These are phyloP conservation scores for Colletotrichum costaricense DNA, from an alignment of 2,329 filamentous ascomycete genomes.

Conservation along the genomic window DNA sequence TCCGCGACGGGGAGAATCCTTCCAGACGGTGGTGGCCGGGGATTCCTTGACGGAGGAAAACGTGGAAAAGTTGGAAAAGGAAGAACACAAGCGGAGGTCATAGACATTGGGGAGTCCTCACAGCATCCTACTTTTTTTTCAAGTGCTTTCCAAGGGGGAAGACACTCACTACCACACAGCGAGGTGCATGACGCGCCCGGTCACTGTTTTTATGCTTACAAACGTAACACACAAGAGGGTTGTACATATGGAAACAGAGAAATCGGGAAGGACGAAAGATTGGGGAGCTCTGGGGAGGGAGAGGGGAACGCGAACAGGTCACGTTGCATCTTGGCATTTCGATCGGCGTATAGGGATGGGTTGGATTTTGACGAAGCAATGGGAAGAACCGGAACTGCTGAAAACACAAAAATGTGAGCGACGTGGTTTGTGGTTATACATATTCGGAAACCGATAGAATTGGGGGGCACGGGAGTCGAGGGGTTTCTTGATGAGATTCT, in stretches of 20 bases:
- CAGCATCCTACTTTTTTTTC: neutral
- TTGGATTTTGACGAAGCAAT: neutral
- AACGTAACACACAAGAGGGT: neutral
- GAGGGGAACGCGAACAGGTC: constrained; percentile 20
- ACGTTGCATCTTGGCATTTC: constrained; percentile 36
- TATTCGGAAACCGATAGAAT: constrained; percentile 7
- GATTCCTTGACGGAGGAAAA: constrained; percentile 66
- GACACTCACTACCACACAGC: neutral
- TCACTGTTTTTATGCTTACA: neutral
- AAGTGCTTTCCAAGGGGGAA: neutral
- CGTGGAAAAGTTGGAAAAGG: constrained; percentile 57
- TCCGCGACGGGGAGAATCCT: constrained; percentile 46
- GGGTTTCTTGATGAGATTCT: constrained; percentile 15
- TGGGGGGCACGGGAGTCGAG: neutral
- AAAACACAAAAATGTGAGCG: neutral
- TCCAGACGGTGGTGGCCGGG: constrained; percentile 48
- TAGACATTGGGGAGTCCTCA: neutral
- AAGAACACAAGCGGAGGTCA: constrained; percentile 39
- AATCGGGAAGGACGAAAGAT: neutral
- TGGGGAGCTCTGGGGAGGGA: neutral
- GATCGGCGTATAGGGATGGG: constrained; percentile 21
- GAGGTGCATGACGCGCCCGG: constrained; percentile 5
- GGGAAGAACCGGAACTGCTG: neutral
- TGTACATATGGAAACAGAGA: constrained; percentile 18
- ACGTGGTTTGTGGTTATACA: neutral